Evolutionary conservation across 2,329 filamentous ascomycete genomes (phyloP).

Genomic region (Fusarium pseudoanthophilum): DNA sequence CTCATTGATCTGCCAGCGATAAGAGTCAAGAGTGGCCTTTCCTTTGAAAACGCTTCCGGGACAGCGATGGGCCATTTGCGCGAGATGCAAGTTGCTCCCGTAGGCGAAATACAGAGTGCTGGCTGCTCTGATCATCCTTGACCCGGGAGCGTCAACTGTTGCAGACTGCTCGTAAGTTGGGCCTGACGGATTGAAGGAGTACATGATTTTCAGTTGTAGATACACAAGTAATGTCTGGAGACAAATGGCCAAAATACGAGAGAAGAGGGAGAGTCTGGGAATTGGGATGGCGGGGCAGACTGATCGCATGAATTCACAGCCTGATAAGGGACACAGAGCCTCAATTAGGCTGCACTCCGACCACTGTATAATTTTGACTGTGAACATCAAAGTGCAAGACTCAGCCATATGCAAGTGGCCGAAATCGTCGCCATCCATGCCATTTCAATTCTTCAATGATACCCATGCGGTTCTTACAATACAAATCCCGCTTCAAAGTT

Average conservation of each 20-base stretch:
- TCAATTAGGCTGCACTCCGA: not conserved
- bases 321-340: not conserved
- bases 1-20: conserved; percentile 8
- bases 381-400: not conserved
- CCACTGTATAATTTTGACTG: not conserved
- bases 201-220: not conserved
- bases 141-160: not conserved
- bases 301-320: not conserved
- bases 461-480: not conserved
- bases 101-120: conserved; percentile 8
- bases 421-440: not conserved
- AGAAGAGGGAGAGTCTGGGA: not conserved
- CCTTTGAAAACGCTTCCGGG: conserved; percentile 10
- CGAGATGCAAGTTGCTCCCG: conserved; percentile 4
- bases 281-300: not conserved
- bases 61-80: conserved; percentile 12
- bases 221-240: not conserved
- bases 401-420: not conserved
- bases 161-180: not conserved
- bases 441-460: not conserved
- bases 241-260: not conserved
- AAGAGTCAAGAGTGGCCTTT: not conserved
- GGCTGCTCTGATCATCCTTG: not conserved
- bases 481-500: not conserved
- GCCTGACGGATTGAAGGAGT: not conserved